phyloP scores from a whole-genome alignment of 73 alveolate species.

The Paramecium sonneborni region DNA sequence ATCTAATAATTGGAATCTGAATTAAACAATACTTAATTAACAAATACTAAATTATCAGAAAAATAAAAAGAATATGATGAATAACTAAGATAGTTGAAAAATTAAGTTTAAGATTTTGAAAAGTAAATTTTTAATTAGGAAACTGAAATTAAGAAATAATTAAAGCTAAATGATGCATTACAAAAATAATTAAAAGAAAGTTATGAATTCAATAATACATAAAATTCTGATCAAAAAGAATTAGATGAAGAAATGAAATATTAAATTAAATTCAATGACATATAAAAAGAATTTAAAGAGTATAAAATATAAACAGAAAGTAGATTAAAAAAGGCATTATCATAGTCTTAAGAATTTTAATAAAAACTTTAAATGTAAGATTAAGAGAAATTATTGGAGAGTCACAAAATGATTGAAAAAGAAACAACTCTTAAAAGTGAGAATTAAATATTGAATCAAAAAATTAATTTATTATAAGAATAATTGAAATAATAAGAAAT shows the following conservation, averaged over 20 bases:
- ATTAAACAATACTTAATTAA: background rate
- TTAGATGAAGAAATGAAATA: background rate
- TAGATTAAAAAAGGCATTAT: background rate
- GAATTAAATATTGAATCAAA: background rate
- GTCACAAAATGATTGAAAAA: slow-evolving; percentile 4
- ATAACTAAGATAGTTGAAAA: background rate
- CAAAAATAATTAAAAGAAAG: background rate
- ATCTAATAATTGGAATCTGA: background rate
- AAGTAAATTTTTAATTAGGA: background rate
- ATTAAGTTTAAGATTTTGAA: background rate
- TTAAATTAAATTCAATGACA: background rate
- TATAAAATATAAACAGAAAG: background rate
- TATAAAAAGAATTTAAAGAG: background rate
- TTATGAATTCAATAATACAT: background rate
- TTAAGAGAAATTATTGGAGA: background rate
- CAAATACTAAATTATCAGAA: background rate
- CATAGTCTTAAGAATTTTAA: background rate
- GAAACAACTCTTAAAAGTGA: background rate
- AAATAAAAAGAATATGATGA: background rate
- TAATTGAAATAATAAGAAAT: background rate
- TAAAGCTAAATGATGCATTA: background rate
- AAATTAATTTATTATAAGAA: background rate
- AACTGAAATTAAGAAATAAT: background rate
- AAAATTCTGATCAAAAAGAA: background rate
- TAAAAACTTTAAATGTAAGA: background rate